A percentile compares a stretch with the other conserved stretches of the same genome.
These are phyloP conservation scores for Melanopsichium pennsylvanicum DNA, from an alignment of 1,284 basidiomycete species.

Conservation along the genomic window DNA sequence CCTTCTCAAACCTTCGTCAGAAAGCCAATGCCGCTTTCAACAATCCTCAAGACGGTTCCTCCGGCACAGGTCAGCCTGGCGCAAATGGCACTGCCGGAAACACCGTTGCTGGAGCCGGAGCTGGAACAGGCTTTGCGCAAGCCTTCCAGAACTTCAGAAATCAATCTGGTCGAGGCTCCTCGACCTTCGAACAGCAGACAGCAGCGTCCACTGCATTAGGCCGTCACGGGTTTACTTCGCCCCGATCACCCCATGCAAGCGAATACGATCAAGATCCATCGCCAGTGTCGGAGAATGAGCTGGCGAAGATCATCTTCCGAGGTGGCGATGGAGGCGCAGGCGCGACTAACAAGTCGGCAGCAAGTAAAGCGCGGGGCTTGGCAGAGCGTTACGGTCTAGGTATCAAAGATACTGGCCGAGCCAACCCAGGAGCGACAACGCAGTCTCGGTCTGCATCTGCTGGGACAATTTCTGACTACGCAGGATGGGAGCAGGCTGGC, in stretches of 20 bases:
- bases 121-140: slow-evolving; percentile 21
- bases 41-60: slow-evolving; percentile 12
- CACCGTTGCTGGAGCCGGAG: too few relatives aligned
- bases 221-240: slow-evolving; percentile 19
- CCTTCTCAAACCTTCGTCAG: slow-evolving; percentile 50
- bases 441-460: background rate
- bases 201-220: background rate
- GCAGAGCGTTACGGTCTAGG: slow-evolving; percentile 39
- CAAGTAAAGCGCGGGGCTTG: slow-evolving; percentile 24
- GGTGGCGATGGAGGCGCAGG: slow-evolving; percentile 10
- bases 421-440: slow-evolving; percentile 1
- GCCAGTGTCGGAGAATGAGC: slow-evolving; percentile 55
- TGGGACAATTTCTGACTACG: slow-evolving; percentile 12
- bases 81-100: background rate
- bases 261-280: slow-evolving; percentile 52
- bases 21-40: slow-evolving; percentile 47
- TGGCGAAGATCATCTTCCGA: slow-evolving; percentile 55
- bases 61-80: slow-evolving; percentile 7
- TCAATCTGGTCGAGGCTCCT: slow-evolving; percentile 9
- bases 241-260: slow-evolving; percentile 35
- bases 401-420: slow-evolving; percentile 21
- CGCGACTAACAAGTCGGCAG: background rate
- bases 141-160: slow-evolving; percentile 30
- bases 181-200: background rate
- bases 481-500: slow-evolving; percentile 51